A percentile compares a stretch with the other conserved stretches of the same genome.
Evolutionary conservation across 805 yeast genomes (phyloP).

Genomic region (Candida wancherniae): DNA sequence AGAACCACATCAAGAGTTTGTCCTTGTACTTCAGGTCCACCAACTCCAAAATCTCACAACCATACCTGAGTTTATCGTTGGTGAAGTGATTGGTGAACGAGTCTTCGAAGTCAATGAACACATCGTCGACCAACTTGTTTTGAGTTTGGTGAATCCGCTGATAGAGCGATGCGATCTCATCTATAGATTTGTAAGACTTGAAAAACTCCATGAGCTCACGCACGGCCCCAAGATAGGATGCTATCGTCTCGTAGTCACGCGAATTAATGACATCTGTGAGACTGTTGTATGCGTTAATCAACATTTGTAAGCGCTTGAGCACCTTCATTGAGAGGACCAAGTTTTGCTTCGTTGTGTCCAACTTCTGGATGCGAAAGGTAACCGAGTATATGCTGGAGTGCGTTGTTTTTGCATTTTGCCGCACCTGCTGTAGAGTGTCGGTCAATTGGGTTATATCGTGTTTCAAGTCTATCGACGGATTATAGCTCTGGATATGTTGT

Average conservation of each 20-base stretch:
- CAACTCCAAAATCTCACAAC: conserved; percentile 69
- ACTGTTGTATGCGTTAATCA: conserved; percentile 67
- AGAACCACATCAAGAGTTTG: conserved; percentile 68
- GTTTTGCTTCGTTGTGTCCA: conserved; percentile 82
- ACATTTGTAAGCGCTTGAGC: conserved; percentile 80
- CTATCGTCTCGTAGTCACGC: conserved; percentile 52
- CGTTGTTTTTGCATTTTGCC: conserved; percentile 47
- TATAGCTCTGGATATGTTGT: conserved; percentile 31
- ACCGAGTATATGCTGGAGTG: conserved; percentile 59
- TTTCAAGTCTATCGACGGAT: conserved; percentile 20
- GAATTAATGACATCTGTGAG: conserved; percentile 44
- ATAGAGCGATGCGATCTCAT: conserved; percentile 66
- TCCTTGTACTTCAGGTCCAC: conserved; percentile 51
- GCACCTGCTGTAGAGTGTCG: conserved; percentile 43
- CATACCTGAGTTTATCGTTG: conserved; percentile 44
- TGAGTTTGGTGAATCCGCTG: conserved; percentile 57
- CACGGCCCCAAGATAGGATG: conserved; percentile 62
- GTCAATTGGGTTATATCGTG: conserved; percentile 39
- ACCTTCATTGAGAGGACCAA: conserved; percentile 81
- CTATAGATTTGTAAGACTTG: conserved; percentile 76
- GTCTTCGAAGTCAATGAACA: conserved; percentile 67
- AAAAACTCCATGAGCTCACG: conserved; percentile 68
- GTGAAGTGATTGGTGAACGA: conserved; percentile 27
- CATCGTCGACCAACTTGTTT: conserved; percentile 58
- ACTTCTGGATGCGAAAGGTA: conserved; percentile 70